phyloP scores from a whole-genome alignment of 2,329 filamentous ascomycete genomes.

The Diaporthe ampelina region DNA sequence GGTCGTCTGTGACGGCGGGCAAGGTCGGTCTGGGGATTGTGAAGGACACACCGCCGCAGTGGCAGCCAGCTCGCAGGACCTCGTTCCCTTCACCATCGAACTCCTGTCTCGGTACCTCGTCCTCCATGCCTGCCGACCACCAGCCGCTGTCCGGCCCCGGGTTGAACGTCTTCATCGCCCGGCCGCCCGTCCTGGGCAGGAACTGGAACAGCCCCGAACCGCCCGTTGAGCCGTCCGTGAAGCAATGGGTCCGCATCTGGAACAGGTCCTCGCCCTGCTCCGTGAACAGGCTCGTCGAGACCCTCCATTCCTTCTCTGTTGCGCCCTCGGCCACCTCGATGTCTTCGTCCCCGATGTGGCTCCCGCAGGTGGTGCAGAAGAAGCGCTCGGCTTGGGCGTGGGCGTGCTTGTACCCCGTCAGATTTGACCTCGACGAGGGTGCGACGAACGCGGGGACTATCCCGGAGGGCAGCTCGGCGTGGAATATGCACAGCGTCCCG shows the following conservation, averaged over 20 bases:
- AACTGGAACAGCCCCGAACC: conserved; percentile 53
- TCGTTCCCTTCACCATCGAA: conserved; percentile 54
- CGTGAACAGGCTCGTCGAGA: conserved; percentile 57
- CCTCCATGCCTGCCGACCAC: conserved; percentile 43
- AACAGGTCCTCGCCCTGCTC: conserved; percentile 53
- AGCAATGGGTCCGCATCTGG: conserved; percentile 53
- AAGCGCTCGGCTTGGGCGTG: conserved; percentile 51
- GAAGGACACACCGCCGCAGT: conserved; percentile 63
- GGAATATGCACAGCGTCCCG: conserved; percentile 59
- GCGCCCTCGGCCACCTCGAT: conserved; percentile 46
- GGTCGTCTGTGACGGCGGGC: conserved; percentile 48
- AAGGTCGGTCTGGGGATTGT: conserved; percentile 56
- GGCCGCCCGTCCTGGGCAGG: conserved; percentile 51
- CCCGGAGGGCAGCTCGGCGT: conserved; percentile 53
- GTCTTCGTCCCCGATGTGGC: conserved; percentile 57
- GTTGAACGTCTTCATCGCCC: conserved; percentile 53
- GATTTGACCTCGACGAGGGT: conserved; percentile 53
- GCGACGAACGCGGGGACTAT: conserved; percentile 55
- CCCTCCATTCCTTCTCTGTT: conserved; percentile 52
- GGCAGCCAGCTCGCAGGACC: conserved; percentile 58
- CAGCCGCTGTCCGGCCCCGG: conserved; percentile 50
- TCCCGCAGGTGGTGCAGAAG: conserved; percentile 62
- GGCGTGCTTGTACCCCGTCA: conserved; percentile 54
- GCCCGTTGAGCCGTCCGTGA: conserved; percentile 53
- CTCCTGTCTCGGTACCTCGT: conserved; percentile 46